A percentile compares a stretch with the other conserved stretches of the same genome.
phyloP scores from a whole-genome alignment of 2,329 filamentous ascomycete genomes.

The Cladosporium sp. region DNA sequence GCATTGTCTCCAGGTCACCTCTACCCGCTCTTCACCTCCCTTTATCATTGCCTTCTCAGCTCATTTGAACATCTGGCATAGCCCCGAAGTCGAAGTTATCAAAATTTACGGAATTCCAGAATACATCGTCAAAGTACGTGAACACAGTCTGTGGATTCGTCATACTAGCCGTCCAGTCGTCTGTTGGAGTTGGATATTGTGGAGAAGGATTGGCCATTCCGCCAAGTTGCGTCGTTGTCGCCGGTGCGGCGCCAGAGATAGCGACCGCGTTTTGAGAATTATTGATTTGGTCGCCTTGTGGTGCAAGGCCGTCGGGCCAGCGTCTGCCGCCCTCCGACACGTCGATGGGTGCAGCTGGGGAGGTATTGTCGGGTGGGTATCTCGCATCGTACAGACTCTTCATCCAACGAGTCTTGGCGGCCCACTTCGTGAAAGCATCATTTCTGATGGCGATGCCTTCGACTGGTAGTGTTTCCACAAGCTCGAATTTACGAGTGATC shows the following conservation, averaged over 20 bases:
- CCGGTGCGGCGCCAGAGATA: background rate
- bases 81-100: constrained; percentile 2
- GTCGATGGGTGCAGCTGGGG: background rate
- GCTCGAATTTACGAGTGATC: constrained; percentile 18
- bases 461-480: constrained; percentile 1
- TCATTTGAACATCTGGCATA: constrained; percentile 1
- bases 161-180: constrained; percentile 2
- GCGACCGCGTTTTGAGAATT: background rate
- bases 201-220: background rate
- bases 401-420: constrained; percentile 25
- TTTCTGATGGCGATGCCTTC: constrained; percentile 27
- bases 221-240: background rate
- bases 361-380: background rate
- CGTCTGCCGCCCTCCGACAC: background rate
- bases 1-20: too few species aligned
- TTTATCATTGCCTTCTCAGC: background rate
- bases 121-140: constrained; percentile 10
- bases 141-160: constrained; percentile 5
- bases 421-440: constrained; percentile 29
- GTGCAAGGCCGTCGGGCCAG: background rate
- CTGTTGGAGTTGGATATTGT: background rate
- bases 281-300: background rate
- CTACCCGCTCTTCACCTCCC: background rate
- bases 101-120: constrained; percentile 10
- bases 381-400: constrained; percentile 24